Evolutionary conservation across 2,329 filamentous ascomycete species (phyloP).

Genomic region (Mariannaea sp.): DNA sequence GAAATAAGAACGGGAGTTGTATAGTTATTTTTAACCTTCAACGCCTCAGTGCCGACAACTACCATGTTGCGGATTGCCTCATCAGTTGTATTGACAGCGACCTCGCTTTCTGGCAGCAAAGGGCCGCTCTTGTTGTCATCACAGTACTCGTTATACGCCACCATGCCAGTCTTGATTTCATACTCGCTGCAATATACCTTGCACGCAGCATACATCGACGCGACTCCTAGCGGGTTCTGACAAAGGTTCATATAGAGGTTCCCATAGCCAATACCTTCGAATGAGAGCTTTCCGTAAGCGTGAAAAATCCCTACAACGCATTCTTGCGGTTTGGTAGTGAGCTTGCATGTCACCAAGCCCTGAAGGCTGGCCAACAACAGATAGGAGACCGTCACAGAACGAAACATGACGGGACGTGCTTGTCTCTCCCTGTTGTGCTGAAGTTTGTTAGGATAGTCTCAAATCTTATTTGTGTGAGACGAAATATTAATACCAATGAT

Average conservation of each 20-base stretch:
- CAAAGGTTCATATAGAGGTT: background rate
- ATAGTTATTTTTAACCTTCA: background rate
- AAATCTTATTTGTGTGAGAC: background rate
- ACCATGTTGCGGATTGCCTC: background rate
- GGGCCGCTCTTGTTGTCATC: background rate
- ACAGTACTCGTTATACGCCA: background rate
- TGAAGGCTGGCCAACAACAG: background rate
- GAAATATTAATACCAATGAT: no score
- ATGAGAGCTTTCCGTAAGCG: background rate
- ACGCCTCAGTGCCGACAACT: background rate
- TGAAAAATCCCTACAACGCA: background rate
- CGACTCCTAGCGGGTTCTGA: background rate
- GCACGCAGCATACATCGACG: background rate
- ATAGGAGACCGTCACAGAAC: no score
- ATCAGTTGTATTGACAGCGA: background rate
- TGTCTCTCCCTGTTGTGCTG: no score
- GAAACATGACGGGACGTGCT: background rate
- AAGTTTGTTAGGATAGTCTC: background rate
- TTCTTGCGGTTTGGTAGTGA: background rate
- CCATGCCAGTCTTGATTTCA: background rate
- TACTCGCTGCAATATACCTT: background rate
- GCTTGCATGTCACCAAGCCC: background rate
- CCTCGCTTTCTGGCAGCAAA: background rate
- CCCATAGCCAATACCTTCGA: background rate
- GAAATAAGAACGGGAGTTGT: background rate